phyloP scores from a whole-genome alignment of 345 rosid genomes.

The Aurinia saxatilis region DNA sequence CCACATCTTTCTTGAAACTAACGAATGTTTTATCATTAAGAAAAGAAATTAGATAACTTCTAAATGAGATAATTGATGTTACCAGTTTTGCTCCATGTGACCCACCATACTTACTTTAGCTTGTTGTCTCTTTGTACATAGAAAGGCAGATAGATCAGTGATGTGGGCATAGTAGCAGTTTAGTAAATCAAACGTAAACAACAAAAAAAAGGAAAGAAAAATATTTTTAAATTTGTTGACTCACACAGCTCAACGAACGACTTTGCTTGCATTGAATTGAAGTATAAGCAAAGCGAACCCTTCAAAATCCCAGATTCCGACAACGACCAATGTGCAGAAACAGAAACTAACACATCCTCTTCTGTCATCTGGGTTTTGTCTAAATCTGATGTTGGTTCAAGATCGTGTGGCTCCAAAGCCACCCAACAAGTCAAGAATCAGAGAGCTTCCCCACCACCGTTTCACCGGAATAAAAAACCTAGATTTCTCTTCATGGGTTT shows the following conservation, averaged over 20 bases:
- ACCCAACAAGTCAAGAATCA: slow-evolving; percentile 49
- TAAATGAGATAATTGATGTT: background rate
- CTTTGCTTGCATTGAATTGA: slow-evolving; percentile 18
- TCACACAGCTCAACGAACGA: slow-evolving; percentile 14
- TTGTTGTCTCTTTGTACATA: slow-evolving; percentile 4
- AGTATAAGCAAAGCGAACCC: slow-evolving; percentile 16
- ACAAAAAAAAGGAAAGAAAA: background rate
- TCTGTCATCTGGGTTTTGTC: background rate
- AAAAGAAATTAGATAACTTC: background rate
- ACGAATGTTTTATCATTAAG: background rate
- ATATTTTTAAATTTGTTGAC: background rate
- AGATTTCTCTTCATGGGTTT: slow-evolving; percentile 68
- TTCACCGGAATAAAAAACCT: slow-evolving; percentile 52
- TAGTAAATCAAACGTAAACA: slow-evolving; percentile 10
- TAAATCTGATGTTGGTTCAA: slow-evolving; percentile 73
- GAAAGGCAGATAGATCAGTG: background rate
- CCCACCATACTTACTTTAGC: background rate
- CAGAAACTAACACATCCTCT: background rate
- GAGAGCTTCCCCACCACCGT: slow-evolving; percentile 40
- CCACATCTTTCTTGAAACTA: background rate
- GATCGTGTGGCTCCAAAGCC: slow-evolving; percentile 50
- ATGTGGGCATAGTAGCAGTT: slow-evolving; percentile 1
- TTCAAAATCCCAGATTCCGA: background rate
- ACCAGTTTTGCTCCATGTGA: background rate
- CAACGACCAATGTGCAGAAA: slow-evolving; percentile 10